A percentile compares a stretch with the other conserved stretches of the same genome.
These are phyloP conservation scores for Blumeria hordei DNA, from an alignment of 2,329 filamentous ascomycete genomes.

Conservation along the genomic window DNA sequence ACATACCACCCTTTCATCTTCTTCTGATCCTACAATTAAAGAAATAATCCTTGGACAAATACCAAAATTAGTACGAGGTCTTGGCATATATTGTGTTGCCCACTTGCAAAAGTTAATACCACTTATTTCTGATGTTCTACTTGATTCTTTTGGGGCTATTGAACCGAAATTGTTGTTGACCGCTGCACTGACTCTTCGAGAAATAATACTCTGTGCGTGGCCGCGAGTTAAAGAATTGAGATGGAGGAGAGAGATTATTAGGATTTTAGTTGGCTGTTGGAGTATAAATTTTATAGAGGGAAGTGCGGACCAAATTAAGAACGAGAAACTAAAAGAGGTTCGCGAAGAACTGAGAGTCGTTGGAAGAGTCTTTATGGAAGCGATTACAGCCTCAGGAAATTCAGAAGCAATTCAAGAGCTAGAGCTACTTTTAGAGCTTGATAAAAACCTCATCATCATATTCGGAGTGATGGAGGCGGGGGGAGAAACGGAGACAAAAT, in stretches of 20 bases:
- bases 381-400: slow-evolving; percentile 2
- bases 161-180: slow-evolving; percentile 22
- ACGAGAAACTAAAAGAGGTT: slow-evolving; percentile 4
- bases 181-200: slow-evolving; percentile 26
- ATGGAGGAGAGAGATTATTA: slow-evolving; percentile 3
- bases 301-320: too few species aligned
- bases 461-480: slow-evolving; percentile 2
- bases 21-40: slow-evolving; percentile 31
- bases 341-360: slow-evolving; percentile 7
- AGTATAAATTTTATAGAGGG: slow-evolving; percentile 15
- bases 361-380: slow-evolving; percentile 9
- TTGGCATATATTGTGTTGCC: slow-evolving; percentile 39
- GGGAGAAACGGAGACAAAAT: neutral
- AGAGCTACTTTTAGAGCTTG: slow-evolving; percentile 11
- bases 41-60: slow-evolving; percentile 29
- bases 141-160: slow-evolving; percentile 32
- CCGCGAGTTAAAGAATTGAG: slow-evolving; percentile 29
- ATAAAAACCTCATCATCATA: slow-evolving; percentile 16
- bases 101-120: slow-evolving; percentile 48
- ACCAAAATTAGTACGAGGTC: slow-evolving; percentile 23
- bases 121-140: slow-evolving; percentile 37
- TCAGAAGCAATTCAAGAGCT: slow-evolving; percentile 8
- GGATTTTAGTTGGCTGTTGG: slow-evolving; percentile 5
- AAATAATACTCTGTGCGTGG: slow-evolving; percentile 40
- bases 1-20: slow-evolving; percentile 22